These are phyloP conservation scores for Cenchrus americanus DNA, from an alignment of 176 grass and related monocot species.

Conservation along the genomic window DNA sequence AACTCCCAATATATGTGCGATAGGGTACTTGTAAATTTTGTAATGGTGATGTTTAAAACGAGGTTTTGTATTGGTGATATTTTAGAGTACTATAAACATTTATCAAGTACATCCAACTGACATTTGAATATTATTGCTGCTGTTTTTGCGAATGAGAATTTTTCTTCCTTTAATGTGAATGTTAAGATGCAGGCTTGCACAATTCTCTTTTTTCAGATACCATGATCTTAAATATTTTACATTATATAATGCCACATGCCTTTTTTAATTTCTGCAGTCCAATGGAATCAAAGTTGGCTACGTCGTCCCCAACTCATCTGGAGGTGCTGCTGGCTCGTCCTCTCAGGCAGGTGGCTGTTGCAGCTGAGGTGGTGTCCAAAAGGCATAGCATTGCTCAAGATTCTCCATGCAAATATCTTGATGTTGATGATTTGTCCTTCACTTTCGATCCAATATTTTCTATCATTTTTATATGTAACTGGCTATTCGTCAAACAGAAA, in stretches of 20 bases:
- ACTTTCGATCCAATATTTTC: slow-evolving; percentile 23
- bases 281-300: slow-evolving; percentile 82
- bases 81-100: neutral
- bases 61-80: neutral
- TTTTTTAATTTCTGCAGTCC: slow-evolving; percentile 46
- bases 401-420: slow-evolving; percentile 27
- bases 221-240: neutral
- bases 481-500: too few species aligned
- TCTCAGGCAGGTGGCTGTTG: slow-evolving; percentile 66
- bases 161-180: slow-evolving; percentile 2
- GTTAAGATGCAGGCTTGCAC: neutral
- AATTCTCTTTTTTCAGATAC: neutral
- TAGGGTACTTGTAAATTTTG: neutral
- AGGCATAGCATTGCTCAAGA: slow-evolving; percentile 27
- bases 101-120: neutral
- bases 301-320: slow-evolving; percentile 53
- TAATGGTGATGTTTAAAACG: neutral
- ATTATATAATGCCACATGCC: neutral
- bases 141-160: neutral
- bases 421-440: slow-evolving; percentile 45
- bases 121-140: neutral
- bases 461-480: too few species aligned
- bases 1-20: neutral
- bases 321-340: slow-evolving; percentile 62
- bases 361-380: slow-evolving; percentile 35